Base-by-base conservation (phyloP, 192 early-diverging fungal species). In the Coemansia erecta region DNA sequence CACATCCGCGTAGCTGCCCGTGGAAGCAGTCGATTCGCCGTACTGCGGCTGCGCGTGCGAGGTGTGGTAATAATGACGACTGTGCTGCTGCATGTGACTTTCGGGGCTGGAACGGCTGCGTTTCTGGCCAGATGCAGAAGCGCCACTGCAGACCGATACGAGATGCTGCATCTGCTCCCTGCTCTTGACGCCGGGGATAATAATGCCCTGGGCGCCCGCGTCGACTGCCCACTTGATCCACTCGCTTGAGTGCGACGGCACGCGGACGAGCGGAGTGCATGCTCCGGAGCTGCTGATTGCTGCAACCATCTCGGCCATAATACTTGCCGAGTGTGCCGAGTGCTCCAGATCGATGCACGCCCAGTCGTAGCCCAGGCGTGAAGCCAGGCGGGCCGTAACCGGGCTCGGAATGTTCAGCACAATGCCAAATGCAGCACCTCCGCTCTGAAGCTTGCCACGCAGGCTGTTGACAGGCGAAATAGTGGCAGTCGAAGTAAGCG, bases 331-430 rank as follows among this genome's bases (percentile, higher is more conserved):
- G 22, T 66, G 67, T 33, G 53, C 63, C 35, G 50, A 59, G 57
- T 61, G 46, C 39, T 69, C 71, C 63, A 70, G 51, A 43, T 70
- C 77, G 18, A 80, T 52, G 23, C 58, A 63, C 18, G 77, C 77
- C 71, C 71, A 80, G 55, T 73, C 77, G 19, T 63, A 80, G 8
- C 77, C 77, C 22, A 74, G 60, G 1, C 67, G 47, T 23, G 77
- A 58, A 0, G 67, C 67, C 0, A 66, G 14, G 12, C 48, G 58
- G 13, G 77, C 77, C 8, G 67, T 60, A 4, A 59, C 62, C 12
- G 64, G 58, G 56, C 77, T 80, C 3, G 77, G 58, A 31, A 72
- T 67, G 60, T 51, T 60, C 13, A 80, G 66, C 51, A 66, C 58
- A 23, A 80, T 67, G 51, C 77, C 77, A 40, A 53, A 56, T 12